These are phyloP conservation scores for Hanseniaspora nectarophila DNA, from an alignment of 805 yeast genomes.

Conservation along the genomic window DNA sequence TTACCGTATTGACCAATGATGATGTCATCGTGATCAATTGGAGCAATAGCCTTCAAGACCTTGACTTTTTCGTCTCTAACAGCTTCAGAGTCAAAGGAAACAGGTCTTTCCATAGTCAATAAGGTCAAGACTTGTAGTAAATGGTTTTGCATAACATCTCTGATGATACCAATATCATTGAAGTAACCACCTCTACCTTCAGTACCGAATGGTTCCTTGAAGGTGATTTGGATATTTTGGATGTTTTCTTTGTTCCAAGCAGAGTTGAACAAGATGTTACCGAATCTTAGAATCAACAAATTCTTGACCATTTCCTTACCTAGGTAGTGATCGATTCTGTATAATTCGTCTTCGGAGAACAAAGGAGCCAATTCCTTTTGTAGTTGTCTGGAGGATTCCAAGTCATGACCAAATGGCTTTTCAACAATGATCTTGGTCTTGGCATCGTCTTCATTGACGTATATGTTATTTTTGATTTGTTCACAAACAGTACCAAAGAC, in stretches of 20 bases:
- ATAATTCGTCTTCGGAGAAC: constrained; percentile 82
- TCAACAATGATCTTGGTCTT: constrained; percentile 76
- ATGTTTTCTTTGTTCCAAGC: constrained; percentile 78
- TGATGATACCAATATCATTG: constrained; percentile 84
- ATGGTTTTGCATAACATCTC: constrained; percentile 98
- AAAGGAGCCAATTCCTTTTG: constrained; percentile 71
- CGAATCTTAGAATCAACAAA: constrained; percentile 76
- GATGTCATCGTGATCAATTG: constrained; percentile 52
- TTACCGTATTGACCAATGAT: constrained; percentile 78
- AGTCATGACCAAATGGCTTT: constrained; percentile 94
- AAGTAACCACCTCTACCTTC: constrained; percentile 99
- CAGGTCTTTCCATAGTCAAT: constrained; percentile 92
- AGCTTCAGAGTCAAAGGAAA: constrained; percentile 79
- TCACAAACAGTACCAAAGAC: constrained; percentile 72
- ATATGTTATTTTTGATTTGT: constrained; percentile 55
- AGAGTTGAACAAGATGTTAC: constrained; percentile 77
- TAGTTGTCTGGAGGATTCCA: constrained; percentile 62
- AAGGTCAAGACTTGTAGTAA: constrained; percentile 82
- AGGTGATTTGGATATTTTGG: constrained; percentile 71
- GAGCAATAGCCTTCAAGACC: constrained; percentile 68
- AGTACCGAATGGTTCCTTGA: constrained; percentile 97
- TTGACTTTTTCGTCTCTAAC: constrained; percentile 94
- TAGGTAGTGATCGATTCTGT: constrained; percentile 91
- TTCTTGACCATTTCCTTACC: constrained; percentile 98
- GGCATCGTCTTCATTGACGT: constrained; percentile 46